These are phyloP conservation scores for Crepidotus variabilis DNA, from an alignment of 768 basidiomycete species.

Conservation along the genomic window DNA sequence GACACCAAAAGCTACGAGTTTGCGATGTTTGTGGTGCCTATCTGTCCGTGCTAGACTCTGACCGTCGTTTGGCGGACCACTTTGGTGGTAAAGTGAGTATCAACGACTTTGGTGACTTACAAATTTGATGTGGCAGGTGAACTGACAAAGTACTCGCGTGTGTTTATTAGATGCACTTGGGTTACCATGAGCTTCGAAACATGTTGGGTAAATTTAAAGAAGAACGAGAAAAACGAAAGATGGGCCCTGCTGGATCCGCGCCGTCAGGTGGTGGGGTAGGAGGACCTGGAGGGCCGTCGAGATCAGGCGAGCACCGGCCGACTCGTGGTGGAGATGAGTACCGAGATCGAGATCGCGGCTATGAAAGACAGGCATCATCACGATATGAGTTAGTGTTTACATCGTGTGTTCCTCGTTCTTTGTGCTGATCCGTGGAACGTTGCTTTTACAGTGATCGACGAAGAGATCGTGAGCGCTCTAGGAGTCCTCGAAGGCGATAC, in stretches of 20 bases:
- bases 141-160: conserved; percentile 19
- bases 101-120: conserved; percentile 7
- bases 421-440: conserved; percentile 23
- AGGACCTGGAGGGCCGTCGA: conserved; percentile 37
- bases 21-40: conserved; percentile 99
- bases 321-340: conserved; percentile 58
- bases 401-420: conserved; percentile 22
- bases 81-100: conserved; percentile 94
- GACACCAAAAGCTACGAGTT: conserved; percentile 99
- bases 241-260: conserved; percentile 41
- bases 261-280: conserved; percentile 28
- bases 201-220: conserved; percentile 90
- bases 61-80: conserved; percentile 97
- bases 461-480: conserved; percentile 68
- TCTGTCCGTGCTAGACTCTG: conserved; percentile 95
- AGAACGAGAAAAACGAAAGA: conserved; percentile 80
- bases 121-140: conserved; percentile 13
- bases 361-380: conserved; percentile 62
- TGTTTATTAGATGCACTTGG: conserved; percentile 86
- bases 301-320: conserved; percentile 30
- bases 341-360: conserved; percentile 62
- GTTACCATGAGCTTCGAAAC: conserved; percentile 96
- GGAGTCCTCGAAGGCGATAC: conserved; percentile 56
- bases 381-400: conserved; percentile 65
- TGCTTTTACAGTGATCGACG: conserved; percentile 55